These are phyloP conservation scores for Phytophthora lateralis DNA, from an alignment of 352 stramenopile species.

Conservation along the genomic window DNA sequence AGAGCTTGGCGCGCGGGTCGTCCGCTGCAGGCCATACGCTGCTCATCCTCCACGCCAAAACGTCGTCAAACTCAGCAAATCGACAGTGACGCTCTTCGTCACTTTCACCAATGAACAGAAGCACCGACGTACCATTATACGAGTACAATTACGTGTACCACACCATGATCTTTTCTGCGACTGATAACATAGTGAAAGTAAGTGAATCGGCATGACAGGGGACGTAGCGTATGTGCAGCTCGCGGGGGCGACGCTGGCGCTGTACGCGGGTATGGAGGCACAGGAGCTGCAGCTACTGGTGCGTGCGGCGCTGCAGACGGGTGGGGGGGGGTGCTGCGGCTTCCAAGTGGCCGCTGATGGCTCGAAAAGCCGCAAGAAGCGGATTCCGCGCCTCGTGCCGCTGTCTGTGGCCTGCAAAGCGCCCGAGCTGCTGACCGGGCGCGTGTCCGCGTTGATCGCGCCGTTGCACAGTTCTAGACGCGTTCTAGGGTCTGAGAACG, in stretches of 20 bases:
- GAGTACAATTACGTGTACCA: not conserved
- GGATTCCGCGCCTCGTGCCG: slow-evolving; percentile 47
- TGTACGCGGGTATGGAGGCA: slow-evolving; percentile 58
- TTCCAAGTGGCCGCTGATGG: slow-evolving; percentile 36
- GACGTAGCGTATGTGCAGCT: slow-evolving; percentile 41
- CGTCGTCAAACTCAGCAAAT: no score
- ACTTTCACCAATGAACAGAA: not conserved
- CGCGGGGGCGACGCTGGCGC: slow-evolving; percentile 41
- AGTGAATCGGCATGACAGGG: slow-evolving; percentile 19
- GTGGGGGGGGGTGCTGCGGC: slow-evolving; percentile 29
- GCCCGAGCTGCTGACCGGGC: slow-evolving; percentile 46
- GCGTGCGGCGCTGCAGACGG: slow-evolving; percentile 32
- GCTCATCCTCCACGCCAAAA: slow-evolving; percentile 10
- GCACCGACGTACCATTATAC: not conserved
- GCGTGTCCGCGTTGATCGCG: slow-evolving; percentile 32
- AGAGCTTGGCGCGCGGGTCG: slow-evolving; percentile 57
- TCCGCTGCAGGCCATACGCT: slow-evolving; percentile 28
- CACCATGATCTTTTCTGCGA: slow-evolving; percentile 12
- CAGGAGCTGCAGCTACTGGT: slow-evolving; percentile 56
- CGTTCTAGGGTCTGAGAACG: slow-evolving; percentile 3
- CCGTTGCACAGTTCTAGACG: not conserved
- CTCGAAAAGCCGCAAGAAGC: slow-evolving; percentile 9
- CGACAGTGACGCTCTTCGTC: no score
- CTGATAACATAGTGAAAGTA: slow-evolving; percentile 20
- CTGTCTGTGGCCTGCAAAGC: slow-evolving; percentile 62